Evolutionary conservation across 306 rosid species (phyloP).

Genomic region (Medicago lupulina): DNA sequence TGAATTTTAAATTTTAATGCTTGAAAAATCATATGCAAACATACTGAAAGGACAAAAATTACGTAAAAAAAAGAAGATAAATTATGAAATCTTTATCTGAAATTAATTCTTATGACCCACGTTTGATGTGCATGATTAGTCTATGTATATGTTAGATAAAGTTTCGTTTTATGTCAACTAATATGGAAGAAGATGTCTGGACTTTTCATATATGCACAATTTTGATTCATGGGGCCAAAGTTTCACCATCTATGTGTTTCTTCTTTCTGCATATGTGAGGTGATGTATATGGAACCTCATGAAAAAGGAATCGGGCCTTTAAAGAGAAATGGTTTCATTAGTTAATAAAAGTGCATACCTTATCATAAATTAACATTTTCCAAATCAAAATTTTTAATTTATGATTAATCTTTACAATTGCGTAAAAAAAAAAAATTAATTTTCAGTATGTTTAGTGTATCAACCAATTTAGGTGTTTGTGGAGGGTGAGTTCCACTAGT

Average conservation of each 20-base stretch:
- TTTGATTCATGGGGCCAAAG: slow-evolving; percentile 34
- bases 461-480: no score
- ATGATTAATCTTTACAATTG: no score
- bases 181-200: slow-evolving; percentile 31
- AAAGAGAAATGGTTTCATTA: not conserved
- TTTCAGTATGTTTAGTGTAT: no score
- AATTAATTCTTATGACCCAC: slow-evolving; percentile 9
- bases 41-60: no score
- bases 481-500: no score
- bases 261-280: slow-evolving; percentile 34
- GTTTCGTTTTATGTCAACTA: slow-evolving; percentile 6
- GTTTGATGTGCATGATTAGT: slow-evolving; percentile 31
- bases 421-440: no score
- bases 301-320: not conserved
- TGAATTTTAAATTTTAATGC: no score
- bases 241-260: slow-evolving; percentile 36
- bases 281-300: slow-evolving; percentile 19
- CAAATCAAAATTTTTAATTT: no score
- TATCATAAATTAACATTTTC: not conserved
- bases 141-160: not conserved
- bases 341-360: not conserved
- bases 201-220: slow-evolving; percentile 7
- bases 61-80: no score
- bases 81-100: not conserved
- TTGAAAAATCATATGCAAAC: no score